Base-by-base conservation (phyloP, 1,284 basidiomycete genomes). In the Neonothopanus nambi region DNA sequence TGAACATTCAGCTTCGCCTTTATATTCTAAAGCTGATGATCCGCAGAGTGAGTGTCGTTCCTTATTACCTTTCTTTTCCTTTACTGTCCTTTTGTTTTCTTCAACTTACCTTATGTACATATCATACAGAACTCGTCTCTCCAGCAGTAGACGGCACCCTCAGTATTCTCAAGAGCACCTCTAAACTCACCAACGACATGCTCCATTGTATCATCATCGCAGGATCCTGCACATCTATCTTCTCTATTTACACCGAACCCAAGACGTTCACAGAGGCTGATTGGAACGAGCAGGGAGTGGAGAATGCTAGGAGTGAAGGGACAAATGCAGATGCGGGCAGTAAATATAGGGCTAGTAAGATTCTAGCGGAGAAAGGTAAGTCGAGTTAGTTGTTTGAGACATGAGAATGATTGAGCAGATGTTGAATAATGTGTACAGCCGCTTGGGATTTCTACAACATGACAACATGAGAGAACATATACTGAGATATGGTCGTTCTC, bases 151-250 rank as follows among this genome's bases (percentile, higher is more conserved):
- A 70, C 9, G 77, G 76, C 11, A 77, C 77, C 1, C 52, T 72
- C 5, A 66, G 71, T 2, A 67, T 79, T 30, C 59, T 79, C 24
- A 60, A 69, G 24, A 75, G 72, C 53, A 68, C 69, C 3, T 48
- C 67, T 0, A 71, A 70, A 51, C 3, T 51, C 59, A 5, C 74
- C n/a, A n/a, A n/a, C n/a, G n/a, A n/a, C 33, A 54, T 64, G 20
- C 72, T 87, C 56, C 79, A 83, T 64, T 77, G 87, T 5, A 72
- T 91, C 42, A 80, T 90, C 15, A 67, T 90, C 44, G 88, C 86
- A 0, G 81, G 80, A 1, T 87, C 86, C 3, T 71, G 74, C 51
- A 84, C 80, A 0, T 70, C 84, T 3, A 71, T 88, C 21, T 65
- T 82, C 35, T 67, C 74, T 37, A 57, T 67, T 1, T 51, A 59